These are phyloP conservation scores for Rhododendron ovatum DNA, from an alignment of 148 eudicot species.

Conservation along the genomic window DNA sequence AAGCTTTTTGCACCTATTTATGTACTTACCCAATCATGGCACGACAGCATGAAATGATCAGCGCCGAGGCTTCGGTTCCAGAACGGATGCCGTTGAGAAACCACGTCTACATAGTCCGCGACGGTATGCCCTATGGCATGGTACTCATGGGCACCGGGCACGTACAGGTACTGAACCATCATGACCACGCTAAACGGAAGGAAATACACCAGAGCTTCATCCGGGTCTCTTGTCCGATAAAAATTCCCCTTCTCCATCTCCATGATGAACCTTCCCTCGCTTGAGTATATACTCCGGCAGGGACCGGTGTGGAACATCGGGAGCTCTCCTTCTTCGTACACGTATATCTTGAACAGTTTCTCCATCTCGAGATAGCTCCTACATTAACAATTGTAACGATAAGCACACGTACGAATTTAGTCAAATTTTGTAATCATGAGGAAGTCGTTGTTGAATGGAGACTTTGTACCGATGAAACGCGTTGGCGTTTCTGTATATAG, in stretches of 20 bases:
- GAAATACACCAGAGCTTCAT: slow-evolving; percentile 31
- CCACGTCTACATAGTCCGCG: slow-evolving; percentile 29
- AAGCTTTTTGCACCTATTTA: neutral
- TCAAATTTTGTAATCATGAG: neutral
- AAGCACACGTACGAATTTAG: neutral
- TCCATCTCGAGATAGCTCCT: slow-evolving; percentile 76
- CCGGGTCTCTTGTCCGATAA: slow-evolving; percentile 25
- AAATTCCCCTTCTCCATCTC: slow-evolving; percentile 44
- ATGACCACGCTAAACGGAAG: slow-evolving; percentile 39
- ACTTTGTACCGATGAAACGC: slow-evolving; percentile 35
- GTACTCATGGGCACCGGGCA: slow-evolving; percentile 23
- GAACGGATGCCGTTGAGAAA: slow-evolving; percentile 20
- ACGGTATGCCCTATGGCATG: slow-evolving; percentile 31
- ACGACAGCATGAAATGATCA: slow-evolving; percentile 63
- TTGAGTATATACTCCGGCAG: slow-evolving; percentile 37
- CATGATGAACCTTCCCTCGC: slow-evolving; percentile 55
- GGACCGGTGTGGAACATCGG: slow-evolving; percentile 56
- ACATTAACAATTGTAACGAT: neutral
- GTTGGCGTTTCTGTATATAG: slow-evolving; percentile 34
- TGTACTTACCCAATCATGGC: slow-evolving; percentile 65
- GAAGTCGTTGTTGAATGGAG: neutral
- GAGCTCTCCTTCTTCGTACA: slow-evolving; percentile 57
- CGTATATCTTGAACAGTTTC: slow-evolving; percentile 48
- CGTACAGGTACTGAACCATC: slow-evolving; percentile 38
- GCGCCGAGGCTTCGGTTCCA: slow-evolving; percentile 42